These are phyloP conservation scores for Paraurostyla sp. DNA, from an alignment of 73 alveolate genomes.

Conservation along the genomic window DNA sequence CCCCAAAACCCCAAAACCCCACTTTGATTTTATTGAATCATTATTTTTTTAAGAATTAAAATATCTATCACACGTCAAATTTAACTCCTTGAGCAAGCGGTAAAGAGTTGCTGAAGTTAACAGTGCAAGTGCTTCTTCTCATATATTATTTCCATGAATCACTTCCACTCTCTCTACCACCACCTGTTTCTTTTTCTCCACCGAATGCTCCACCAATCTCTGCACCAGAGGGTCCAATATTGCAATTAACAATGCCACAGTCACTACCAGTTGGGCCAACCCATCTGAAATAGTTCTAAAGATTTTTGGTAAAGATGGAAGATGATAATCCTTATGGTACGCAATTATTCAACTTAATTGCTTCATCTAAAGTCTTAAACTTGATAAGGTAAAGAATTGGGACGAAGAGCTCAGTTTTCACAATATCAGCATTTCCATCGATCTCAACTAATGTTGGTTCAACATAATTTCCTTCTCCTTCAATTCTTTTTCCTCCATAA, in stretches of 20 bases:
- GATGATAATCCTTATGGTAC: slow-evolving; percentile 90
- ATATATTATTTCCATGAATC: slow-evolving; percentile 94
- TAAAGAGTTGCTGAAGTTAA: slow-evolving; percentile 78
- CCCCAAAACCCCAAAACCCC: too few relatives aligned
- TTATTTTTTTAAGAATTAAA: too few relatives aligned
- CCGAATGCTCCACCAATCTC: slow-evolving; percentile 96
- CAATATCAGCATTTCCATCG: slow-evolving; percentile 78
- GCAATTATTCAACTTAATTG: slow-evolving; percentile 80
- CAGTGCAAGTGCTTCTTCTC: slow-evolving; percentile 93
- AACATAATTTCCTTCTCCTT: slow-evolving; percentile 89
- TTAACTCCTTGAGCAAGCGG: slow-evolving; percentile 89
- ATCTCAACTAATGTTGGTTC: slow-evolving; percentile 91
- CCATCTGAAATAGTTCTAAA: slow-evolving; percentile 82
- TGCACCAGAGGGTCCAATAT: slow-evolving; percentile 91
- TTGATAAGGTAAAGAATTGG: slow-evolving; percentile 87
- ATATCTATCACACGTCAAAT: slow-evolving; percentile 77
- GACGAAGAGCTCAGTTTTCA: slow-evolving; percentile 83
- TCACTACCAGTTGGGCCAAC: slow-evolving; percentile 88
- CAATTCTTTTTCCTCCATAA: slow-evolving; percentile 83
- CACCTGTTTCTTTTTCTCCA: slow-evolving; percentile 96
- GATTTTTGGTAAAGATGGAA: slow-evolving; percentile 81
- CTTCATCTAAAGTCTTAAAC: slow-evolving; percentile 85
- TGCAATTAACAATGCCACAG: slow-evolving; percentile 91
- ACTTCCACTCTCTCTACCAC: slow-evolving; percentile 93
- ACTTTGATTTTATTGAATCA: too few relatives aligned